phyloP scores from a whole-genome alignment of 169 alveolate genomes.

The Plasmodium inui region DNA sequence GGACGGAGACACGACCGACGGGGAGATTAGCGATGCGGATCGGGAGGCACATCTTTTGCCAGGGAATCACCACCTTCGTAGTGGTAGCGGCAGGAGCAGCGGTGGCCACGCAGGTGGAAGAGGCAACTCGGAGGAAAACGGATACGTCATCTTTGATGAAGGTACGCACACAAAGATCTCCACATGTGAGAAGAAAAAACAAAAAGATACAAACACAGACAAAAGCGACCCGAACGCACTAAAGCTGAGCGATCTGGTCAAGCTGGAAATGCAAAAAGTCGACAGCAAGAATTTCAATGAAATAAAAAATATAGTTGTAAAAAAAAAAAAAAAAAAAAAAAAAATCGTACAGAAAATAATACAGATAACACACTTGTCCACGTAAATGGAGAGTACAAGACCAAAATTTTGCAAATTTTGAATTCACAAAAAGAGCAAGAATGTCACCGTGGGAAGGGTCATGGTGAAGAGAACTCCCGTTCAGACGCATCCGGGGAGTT shows the following conservation, averaged over 20 bases:
- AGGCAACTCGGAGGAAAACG: neutral
- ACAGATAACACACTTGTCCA: neutral
- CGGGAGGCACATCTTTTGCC: neutral
- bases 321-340: conserved; percentile 35
- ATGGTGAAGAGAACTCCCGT: neutral
- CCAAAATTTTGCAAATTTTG: conserved; percentile 52
- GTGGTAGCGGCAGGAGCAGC: neutral
- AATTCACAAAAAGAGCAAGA: conserved; percentile 43
- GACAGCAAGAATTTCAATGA: conserved; percentile 5
- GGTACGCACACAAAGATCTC: neutral
- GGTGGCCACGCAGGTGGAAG: neutral
- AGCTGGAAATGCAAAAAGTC: conserved; percentile 9
- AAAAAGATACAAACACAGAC: neutral
- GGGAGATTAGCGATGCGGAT: neutral
- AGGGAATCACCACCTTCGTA: neutral
- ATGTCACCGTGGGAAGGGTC: neutral
- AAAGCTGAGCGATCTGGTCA: conserved; percentile 42
- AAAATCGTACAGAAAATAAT: neutral
- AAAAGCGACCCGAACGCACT: conserved; percentile 7
- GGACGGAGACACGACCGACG: neutral
- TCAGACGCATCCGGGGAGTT: neutral
- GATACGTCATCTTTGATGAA: neutral
- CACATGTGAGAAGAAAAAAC: conserved; percentile 8
- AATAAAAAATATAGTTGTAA: conserved; percentile 5
- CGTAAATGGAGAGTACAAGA: conserved; percentile 28